Conservation (phyloP, 148 eudicot species). For the Heliosperma pusillum region DNA sequence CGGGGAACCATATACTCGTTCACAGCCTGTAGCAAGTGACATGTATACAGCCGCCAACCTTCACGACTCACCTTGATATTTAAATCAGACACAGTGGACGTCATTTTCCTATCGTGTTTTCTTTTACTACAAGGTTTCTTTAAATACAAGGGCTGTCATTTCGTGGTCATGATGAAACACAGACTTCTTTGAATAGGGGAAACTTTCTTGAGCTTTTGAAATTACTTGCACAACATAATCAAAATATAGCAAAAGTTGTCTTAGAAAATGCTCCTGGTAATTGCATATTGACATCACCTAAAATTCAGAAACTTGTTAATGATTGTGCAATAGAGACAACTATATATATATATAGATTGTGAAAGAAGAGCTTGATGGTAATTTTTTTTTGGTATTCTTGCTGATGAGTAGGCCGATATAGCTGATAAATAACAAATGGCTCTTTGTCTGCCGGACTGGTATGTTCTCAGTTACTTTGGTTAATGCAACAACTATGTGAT, state of each 20-base stretch:
- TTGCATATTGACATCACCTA: background rate
- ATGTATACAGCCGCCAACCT: too few relatives aligned
- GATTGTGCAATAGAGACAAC: background rate
- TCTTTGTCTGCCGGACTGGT: too few relatives aligned
- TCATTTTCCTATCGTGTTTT: too few relatives aligned
- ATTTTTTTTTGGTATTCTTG: background rate
- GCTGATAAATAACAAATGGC: slow-evolving; percentile 13
- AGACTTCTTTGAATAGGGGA: background rate
- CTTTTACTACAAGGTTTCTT: background rate
- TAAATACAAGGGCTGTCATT: background rate
- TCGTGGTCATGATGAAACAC: background rate
- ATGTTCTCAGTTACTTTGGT: too few relatives aligned
- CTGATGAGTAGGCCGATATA: background rate
- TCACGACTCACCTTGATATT: too few relatives aligned
- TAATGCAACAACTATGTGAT: too few relatives aligned
- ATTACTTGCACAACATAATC: background rate
- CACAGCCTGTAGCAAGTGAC: too few relatives aligned
- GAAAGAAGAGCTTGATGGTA: slow-evolving; percentile 9
- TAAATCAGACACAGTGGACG: too few relatives aligned
- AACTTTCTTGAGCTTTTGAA: slow-evolving; percentile 13
- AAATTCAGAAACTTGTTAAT: background rate
- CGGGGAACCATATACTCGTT: too few relatives aligned
- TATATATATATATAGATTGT: background rate
- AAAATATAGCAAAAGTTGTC: slow-evolving; percentile 3
- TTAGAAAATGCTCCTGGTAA: slow-evolving; percentile 1